Percentiles rank a stretch among this genome's conserved stretches.
Conservation (phyloP, 805 yeast species). For the Kluyveromyces siamensis region DNA sequence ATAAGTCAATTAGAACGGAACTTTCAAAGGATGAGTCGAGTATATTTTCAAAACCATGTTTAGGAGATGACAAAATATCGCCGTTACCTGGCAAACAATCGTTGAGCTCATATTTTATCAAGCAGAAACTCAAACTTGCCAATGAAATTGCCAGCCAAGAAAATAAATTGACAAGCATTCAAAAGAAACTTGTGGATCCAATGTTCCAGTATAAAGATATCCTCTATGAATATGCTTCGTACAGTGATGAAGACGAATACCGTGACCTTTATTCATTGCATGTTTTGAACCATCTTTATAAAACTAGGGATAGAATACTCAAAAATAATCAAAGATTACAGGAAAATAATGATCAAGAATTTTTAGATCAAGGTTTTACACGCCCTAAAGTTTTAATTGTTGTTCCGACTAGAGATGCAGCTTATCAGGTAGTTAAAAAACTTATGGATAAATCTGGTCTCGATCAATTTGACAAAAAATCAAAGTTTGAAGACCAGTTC, state of each 20-base stretch:
- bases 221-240: slow-evolving; percentile 45
- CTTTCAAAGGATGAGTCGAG: slow-evolving; percentile 14
- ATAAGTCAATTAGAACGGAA: slow-evolving; percentile 15
- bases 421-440: slow-evolving; percentile 57
- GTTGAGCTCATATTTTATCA: slow-evolving; percentile 34
- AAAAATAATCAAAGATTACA: slow-evolving; percentile 59
- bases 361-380: slow-evolving; percentile 91
- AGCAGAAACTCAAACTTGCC: slow-evolving; percentile 32
- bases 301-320: slow-evolving; percentile 78
- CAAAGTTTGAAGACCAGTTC: slow-evolving; percentile 67
- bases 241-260: slow-evolving; percentile 43
- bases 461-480: slow-evolving; percentile 71
- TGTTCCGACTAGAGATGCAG: slow-evolving; percentile 75
- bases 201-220: slow-evolving; percentile 69
- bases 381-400: slow-evolving; percentile 81
- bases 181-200: slow-evolving; percentile 48
- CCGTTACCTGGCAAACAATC: slow-evolving; percentile 15
- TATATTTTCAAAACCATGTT: slow-evolving; percentile 21
- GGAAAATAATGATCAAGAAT: slow-evolving; percentile 45
- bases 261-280: slow-evolving; percentile 62
- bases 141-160: slow-evolving; percentile 17
- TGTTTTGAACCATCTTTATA: slow-evolving; percentile 70
- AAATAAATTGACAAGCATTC: slow-evolving; percentile 33
- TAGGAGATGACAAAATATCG: slow-evolving; percentile 8
- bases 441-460: slow-evolving; percentile 56